Evolutionary conservation across 306 rosid species (phyloP).

Genomic region (Vigna angularis): DNA sequence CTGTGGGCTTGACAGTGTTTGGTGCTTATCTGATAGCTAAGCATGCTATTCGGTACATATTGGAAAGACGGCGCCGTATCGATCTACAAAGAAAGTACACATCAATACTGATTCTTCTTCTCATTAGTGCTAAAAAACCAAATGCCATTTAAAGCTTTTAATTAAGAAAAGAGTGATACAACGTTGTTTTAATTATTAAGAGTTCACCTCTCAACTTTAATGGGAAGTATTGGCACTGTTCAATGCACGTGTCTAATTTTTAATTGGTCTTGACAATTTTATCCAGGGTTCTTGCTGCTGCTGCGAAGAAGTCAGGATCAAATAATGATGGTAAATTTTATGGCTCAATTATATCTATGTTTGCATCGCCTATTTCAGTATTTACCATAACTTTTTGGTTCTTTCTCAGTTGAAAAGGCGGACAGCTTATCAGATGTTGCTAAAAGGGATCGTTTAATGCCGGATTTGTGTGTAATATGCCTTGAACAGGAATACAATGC

Average conservation of each 20-base stretch:
- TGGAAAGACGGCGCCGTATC: conserved; percentile 73
- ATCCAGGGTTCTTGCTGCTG: conserved; percentile 97
- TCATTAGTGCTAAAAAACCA: conserved; percentile 41
- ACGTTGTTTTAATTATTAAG: conserved; percentile 28
- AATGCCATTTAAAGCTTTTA: conserved; percentile 20
- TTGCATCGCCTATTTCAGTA: conserved; percentile 30
- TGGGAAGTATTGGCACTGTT: conserved; percentile 31
- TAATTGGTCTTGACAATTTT: conserved; percentile 40
- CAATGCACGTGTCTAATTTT: conserved; percentile 23
- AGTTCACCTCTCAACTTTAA: conserved; percentile 20
- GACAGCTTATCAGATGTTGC: conserved; percentile 61
- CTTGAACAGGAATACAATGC: conserved; percentile 94
- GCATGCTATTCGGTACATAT: conserved; percentile 70
- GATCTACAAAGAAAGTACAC: conserved; percentile 76
- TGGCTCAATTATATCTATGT: conserved; percentile 8
- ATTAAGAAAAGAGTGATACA: neutral
- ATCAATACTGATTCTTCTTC: conserved; percentile 40
- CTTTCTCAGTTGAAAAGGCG: conserved; percentile 65
- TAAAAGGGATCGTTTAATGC: conserved; percentile 76
- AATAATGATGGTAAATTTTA: conserved; percentile 71
- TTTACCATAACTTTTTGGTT: conserved; percentile 29
- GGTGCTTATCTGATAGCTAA: conserved; percentile 87
- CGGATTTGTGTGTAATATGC: conserved; percentile 95
- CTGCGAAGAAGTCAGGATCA: conserved; percentile 79
- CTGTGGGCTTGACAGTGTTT: conserved; percentile 78